These are phyloP conservation scores for Cordia subcordata DNA, from an alignment of 257 asterid genomes.

Conservation along the genomic window DNA sequence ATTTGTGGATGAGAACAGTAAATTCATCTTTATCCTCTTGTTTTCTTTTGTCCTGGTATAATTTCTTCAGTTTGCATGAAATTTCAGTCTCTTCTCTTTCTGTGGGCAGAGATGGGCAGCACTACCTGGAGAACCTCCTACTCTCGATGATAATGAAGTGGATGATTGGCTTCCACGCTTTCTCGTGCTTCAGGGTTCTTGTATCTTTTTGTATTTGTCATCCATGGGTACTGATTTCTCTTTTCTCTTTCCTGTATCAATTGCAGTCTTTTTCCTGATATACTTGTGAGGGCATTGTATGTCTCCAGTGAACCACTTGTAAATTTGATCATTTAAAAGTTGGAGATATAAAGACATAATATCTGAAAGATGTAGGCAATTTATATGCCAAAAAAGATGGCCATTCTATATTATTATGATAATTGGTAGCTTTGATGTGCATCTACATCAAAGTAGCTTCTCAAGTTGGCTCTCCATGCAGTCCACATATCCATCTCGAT, in stretches of 20 bases:
- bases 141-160: constrained; percentile 80
- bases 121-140: constrained; percentile 87
- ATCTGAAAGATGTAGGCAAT: no score
- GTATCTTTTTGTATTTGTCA: constrained; percentile 55
- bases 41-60: constrained; percentile 1
- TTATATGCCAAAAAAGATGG: no score
- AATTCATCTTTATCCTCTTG: constrained; percentile 4
- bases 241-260: neutral
- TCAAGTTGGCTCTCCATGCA: no score
- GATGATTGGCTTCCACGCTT: constrained; percentile 97
- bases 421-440: no score
- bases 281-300: no score
- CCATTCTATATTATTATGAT: no score
- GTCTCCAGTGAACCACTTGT: no score
- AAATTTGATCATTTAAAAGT: no score
- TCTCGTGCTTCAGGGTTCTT: constrained; percentile 79
- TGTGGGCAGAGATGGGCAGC: constrained; percentile 79
- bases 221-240: constrained; percentile 54
- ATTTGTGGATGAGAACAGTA: constrained; percentile 73
- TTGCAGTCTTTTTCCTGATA: neutral
- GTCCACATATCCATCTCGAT: no score
- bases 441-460: no score
- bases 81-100: constrained; percentile 1
- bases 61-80: constrained; percentile 12
- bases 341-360: no score